These are phyloP conservation scores for Venturia pyrina DNA, from an alignment of 2,329 filamentous ascomycete species.

Conservation along the genomic window DNA sequence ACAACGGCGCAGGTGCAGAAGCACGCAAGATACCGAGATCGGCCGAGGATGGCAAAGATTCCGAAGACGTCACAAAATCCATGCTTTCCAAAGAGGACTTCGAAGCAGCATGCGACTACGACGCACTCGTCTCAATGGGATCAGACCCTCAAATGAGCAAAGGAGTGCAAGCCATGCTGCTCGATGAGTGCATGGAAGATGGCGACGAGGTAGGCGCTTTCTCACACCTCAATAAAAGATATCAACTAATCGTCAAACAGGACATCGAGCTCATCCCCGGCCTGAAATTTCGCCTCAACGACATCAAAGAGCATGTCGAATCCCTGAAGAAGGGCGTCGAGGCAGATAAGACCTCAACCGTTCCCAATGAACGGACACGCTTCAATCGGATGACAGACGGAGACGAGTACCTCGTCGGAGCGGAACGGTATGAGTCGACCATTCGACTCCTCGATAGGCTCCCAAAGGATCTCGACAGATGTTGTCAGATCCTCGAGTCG, in stretches of 20 bases:
- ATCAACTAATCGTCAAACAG: not conserved
- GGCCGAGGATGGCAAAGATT: not conserved
- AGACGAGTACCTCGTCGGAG: too few relatives aligned
- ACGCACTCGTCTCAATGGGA: not conserved
- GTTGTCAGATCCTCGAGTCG: too few relatives aligned
- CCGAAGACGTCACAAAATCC: too few relatives aligned
- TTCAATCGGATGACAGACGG: too few relatives aligned
- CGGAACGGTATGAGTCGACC: too few relatives aligned
- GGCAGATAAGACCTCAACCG: too few relatives aligned
- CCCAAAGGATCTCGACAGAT: too few relatives aligned
- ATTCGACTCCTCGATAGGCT: too few relatives aligned
- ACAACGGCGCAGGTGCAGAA: not conserved
- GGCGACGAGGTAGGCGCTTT: not conserved
- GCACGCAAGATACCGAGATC: not conserved
- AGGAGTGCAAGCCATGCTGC: not conserved
- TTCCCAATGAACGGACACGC: too few relatives aligned
- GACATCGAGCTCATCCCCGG: not conserved
- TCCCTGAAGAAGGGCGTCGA: not conserved
- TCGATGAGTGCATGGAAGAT: not conserved
- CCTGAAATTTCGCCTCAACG: not conserved
- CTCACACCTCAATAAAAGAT: too few relatives aligned
- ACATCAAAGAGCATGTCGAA: not conserved
- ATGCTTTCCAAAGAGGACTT: not conserved
- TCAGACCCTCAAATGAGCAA: not conserved
- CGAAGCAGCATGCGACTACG: not conserved